Percentiles rank a stretch among this genome's conserved stretches.
phyloP scores from a whole-genome alignment of 331 rosid genomes.

The Pyrus hybrid region DNA sequence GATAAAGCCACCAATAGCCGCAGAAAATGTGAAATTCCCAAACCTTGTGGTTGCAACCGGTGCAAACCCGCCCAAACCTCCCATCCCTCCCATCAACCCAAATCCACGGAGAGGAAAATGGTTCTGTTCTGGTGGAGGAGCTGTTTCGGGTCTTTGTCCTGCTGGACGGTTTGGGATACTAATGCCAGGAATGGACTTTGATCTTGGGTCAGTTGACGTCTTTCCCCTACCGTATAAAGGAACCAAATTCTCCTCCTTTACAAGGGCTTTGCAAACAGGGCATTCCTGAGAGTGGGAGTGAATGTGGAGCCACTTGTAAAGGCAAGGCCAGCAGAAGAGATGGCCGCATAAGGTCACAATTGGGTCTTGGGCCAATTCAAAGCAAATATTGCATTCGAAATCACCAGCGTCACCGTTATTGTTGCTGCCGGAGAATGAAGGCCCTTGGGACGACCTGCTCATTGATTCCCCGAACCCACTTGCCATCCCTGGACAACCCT shows the following conservation, averaged over 20 bases:
- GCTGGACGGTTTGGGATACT: slow-evolving; percentile 78
- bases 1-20: slow-evolving; percentile 81
- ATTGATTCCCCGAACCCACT: slow-evolving; percentile 78
- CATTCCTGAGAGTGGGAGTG: slow-evolving; percentile 85
- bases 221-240: slow-evolving; percentile 93
- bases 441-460: slow-evolving; percentile 62
- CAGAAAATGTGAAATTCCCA: slow-evolving; percentile 79
- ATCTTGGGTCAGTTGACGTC: slow-evolving; percentile 84
- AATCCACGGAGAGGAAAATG: slow-evolving; percentile 61
- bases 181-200: slow-evolving; percentile 60
- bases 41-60: slow-evolving; percentile 69
- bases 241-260: slow-evolving; percentile 80
- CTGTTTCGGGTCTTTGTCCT: slow-evolving; percentile 91
- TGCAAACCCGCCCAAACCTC: slow-evolving; percentile 68
- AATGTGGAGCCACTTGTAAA: slow-evolving; percentile 83
- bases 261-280: slow-evolving; percentile 84
- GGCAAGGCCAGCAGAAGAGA: slow-evolving; percentile 97
- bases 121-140: slow-evolving; percentile 72
- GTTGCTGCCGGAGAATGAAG: slow-evolving; percentile 41
- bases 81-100: slow-evolving; percentile 63
- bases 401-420: slow-evolving; percentile 43
- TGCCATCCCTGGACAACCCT: slow-evolving; percentile 44
- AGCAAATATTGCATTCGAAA: slow-evolving; percentile 95
- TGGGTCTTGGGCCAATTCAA: slow-evolving; percentile 95
- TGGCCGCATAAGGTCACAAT: slow-evolving; percentile 90